These are phyloP conservation scores for Trichoderma koningii DNA, from an alignment of 2,329 filamentous ascomycete species.

Conservation along the genomic window DNA sequence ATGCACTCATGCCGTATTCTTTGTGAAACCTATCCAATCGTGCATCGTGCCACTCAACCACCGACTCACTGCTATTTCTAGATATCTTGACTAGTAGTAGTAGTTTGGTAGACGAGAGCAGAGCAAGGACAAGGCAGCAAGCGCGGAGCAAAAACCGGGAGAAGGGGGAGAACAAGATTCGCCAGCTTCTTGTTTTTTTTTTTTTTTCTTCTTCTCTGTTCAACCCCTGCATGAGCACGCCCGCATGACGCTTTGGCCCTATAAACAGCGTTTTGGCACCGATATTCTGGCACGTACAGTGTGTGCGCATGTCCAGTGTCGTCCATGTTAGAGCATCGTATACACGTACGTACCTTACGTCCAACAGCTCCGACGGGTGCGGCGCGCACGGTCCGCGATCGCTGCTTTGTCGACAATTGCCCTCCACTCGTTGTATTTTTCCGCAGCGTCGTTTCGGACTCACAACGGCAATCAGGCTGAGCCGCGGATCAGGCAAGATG, in stretches of 20 bases:
- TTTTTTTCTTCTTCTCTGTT: background rate
- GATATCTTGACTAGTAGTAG: background rate
- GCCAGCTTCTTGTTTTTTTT: background rate
- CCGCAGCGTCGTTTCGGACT: background rate
- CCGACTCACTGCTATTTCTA: constrained; percentile 18
- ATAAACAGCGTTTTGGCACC: too few relatives aligned
- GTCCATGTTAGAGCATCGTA: too few relatives aligned
- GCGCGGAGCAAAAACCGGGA: background rate
- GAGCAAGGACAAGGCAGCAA: constrained; percentile 9
- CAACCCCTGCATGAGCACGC: constrained; percentile 21
- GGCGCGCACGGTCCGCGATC: background rate
- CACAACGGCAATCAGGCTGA: background rate
- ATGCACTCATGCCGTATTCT: constrained; percentile 11
- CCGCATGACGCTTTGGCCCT: background rate
- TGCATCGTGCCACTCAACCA: background rate
- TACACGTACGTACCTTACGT: background rate
- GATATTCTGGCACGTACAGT: background rate
- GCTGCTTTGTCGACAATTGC: constrained; percentile 15
- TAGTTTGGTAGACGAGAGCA: background rate
- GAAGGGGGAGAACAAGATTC: background rate
- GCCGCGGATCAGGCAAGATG: background rate
- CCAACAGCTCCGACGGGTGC: constrained; percentile 31
- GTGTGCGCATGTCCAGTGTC: too few relatives aligned
- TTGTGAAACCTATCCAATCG: constrained; percentile 20
- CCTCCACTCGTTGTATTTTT: background rate